phyloP scores from a whole-genome alignment of 2,329 filamentous ascomycete genomes.

The Hymenoscyphus salicellus region DNA sequence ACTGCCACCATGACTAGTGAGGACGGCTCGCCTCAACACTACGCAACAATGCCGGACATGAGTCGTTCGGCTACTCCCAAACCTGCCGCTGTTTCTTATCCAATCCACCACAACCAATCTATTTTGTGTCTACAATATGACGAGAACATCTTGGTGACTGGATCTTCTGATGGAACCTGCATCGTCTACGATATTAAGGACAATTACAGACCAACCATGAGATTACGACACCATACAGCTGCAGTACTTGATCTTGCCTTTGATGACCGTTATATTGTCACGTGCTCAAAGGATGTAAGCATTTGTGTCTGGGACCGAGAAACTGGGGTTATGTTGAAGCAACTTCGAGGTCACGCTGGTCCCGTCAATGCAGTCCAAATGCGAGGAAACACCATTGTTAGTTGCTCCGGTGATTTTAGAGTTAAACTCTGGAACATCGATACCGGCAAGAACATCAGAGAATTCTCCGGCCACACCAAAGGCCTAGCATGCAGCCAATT shows the following conservation, averaged over 20 bases:
- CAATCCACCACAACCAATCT: constrained; percentile 78
- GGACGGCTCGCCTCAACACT: constrained; percentile 52
- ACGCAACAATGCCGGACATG: constrained; percentile 47
- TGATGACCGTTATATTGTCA: constrained; percentile 87
- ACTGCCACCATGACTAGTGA: constrained; percentile 50
- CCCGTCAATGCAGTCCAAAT: constrained; percentile 97
- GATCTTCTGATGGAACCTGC: constrained; percentile 86
- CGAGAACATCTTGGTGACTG: constrained; percentile 86
- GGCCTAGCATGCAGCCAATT: constrained; percentile 96
- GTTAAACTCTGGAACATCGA: constrained; percentile 96
- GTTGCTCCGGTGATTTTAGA: constrained; percentile 87
- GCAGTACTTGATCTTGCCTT: constrained; percentile 94
- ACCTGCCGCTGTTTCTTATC: constrained; percentile 56
- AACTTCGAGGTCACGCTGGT: constrained; percentile 79
- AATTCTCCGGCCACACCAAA: constrained; percentile 86
- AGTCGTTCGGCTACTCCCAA: constrained; percentile 44
- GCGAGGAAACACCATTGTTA: constrained; percentile 87
- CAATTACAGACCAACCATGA: constrained; percentile 74
- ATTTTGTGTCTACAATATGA: constrained; percentile 96
- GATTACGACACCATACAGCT: constrained; percentile 74
- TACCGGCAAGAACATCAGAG: constrained; percentile 81
- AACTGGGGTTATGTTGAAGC: constrained; percentile 72
- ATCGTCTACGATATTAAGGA: constrained; percentile 85
- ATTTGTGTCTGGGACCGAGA: constrained; percentile 93
- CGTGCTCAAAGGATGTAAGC: constrained; percentile 91